Evolutionary conservation across 2,329 filamentous ascomycete species (phyloP).

Genomic region (Aspergillus versicolor): DNA sequence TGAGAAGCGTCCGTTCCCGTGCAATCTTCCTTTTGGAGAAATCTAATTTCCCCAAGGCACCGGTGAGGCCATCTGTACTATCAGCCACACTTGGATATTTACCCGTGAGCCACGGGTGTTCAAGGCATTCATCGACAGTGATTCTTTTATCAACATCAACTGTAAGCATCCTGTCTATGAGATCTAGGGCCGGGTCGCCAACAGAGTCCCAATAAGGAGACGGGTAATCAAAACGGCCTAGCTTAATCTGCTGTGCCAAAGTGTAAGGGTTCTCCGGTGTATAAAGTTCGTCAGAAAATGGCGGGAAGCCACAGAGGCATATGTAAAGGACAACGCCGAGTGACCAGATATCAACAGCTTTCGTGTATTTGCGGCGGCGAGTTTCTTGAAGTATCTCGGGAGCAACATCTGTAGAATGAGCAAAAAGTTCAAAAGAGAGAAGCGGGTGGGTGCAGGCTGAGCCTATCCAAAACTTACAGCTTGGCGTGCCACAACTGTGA

Average conservation of each 20-base stretch:
- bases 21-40: constrained; percentile 77
- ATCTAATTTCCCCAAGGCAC: constrained; percentile 77
- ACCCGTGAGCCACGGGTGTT: constrained; percentile 84
- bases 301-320: constrained; percentile 92
- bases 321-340: constrained; percentile 98
- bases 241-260: constrained; percentile 84
- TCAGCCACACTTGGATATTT: constrained; percentile 64
- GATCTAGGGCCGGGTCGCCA: constrained; percentile 80
- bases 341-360: constrained; percentile 95
- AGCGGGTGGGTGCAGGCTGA: not conserved
- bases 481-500: constrained; percentile 78
- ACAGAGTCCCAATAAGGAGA: constrained; percentile 94
- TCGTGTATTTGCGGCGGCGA: constrained; percentile 82
- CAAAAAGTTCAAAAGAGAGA: not conserved
- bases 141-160: constrained; percentile 81
- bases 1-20: constrained; percentile 82
- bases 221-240: constrained; percentile 87
- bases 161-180: constrained; percentile 93
- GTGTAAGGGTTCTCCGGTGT: constrained; percentile 79
- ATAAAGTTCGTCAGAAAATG: constrained; percentile 92
- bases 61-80: constrained; percentile 88
- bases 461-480: constrained; percentile 56
- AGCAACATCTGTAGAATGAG: constrained; percentile 66
- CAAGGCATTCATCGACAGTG: constrained; percentile 84
- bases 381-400: constrained; percentile 88